Conservation (phyloP, 208 protist genomes). For the Novymonas esmeraldas region DNA sequence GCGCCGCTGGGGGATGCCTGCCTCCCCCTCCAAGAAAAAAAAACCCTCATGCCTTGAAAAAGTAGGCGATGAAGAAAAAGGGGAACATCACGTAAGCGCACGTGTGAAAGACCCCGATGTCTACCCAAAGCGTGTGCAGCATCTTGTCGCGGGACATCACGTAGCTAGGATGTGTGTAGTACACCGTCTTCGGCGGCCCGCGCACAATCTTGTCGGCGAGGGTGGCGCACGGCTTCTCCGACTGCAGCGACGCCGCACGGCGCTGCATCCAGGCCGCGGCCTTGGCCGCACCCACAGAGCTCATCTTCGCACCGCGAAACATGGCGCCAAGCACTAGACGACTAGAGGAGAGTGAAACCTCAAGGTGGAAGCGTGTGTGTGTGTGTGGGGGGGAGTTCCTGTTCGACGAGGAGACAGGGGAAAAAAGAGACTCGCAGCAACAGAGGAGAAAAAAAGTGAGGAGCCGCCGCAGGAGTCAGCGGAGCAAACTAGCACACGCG, state of each 20-base stretch:
- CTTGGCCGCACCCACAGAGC: constrained; percentile 11
- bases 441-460: constrained; percentile 21
- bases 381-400: too few relatives aligned
- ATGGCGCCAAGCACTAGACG: constrained; percentile 12
- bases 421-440: neutral
- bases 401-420: neutral
- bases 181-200: constrained; percentile 45
- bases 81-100: constrained; percentile 72
- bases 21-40: neutral
- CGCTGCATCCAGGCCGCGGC: constrained; percentile 35
- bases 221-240: constrained; percentile 85
- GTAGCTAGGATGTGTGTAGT: constrained; percentile 89
- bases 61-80: constrained; percentile 84
- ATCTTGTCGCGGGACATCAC: constrained; percentile 92
- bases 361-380: too few relatives aligned
- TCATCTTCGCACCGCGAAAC: constrained; percentile 36
- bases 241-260: constrained; percentile 61
- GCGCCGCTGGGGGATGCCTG: too few relatives aligned
- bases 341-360: neutral
- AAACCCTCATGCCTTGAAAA: constrained; percentile 82
- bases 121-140: constrained; percentile 90
- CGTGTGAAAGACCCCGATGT: constrained; percentile 76
- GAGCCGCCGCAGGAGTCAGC: too few relatives aligned
- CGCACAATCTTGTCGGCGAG: constrained; percentile 90
- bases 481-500: too few relatives aligned